phyloP scores from a whole-genome alignment of 345 rosid species.

The Eucalyptus sp. region DNA sequence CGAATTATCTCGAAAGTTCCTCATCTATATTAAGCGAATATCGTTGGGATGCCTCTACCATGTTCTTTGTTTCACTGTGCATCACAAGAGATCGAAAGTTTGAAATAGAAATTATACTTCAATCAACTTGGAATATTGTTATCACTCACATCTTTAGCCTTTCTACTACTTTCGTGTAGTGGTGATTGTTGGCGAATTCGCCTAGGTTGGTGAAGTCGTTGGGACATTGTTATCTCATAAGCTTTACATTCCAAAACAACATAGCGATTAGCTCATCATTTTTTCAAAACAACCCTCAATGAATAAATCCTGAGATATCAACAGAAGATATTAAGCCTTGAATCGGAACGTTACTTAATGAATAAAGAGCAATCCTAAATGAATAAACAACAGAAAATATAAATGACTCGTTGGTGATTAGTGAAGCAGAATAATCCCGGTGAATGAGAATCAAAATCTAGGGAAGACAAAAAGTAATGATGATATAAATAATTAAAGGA shows the following conservation, averaged over 20 bases:
- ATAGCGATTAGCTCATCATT: accelerated
- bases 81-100: too few species aligned
- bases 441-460: too few species aligned
- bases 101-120: too few species aligned
- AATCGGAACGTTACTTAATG: accelerated
- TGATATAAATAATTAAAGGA: too few species aligned
- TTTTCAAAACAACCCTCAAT: accelerated
- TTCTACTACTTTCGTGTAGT: accelerated
- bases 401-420: too few species aligned
- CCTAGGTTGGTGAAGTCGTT: accelerated
- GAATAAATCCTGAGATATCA: accelerated
- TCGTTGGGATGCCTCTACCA: accelerated
- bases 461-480: too few species aligned
- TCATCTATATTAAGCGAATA: accelerated
- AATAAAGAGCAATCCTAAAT: accelerated
- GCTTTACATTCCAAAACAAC: accelerated
- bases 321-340: accelerated
- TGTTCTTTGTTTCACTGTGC: accelerated
- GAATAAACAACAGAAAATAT: too few species aligned
- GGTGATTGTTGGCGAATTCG: too few species aligned
- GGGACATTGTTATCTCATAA: accelerated
- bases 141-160: too few species aligned
- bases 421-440: accelerated
- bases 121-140: too few species aligned
- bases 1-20: too few species aligned